These are phyloP conservation scores for Reutealis trisperma DNA, from an alignment of 345 rosid genomes.

Conservation along the genomic window DNA sequence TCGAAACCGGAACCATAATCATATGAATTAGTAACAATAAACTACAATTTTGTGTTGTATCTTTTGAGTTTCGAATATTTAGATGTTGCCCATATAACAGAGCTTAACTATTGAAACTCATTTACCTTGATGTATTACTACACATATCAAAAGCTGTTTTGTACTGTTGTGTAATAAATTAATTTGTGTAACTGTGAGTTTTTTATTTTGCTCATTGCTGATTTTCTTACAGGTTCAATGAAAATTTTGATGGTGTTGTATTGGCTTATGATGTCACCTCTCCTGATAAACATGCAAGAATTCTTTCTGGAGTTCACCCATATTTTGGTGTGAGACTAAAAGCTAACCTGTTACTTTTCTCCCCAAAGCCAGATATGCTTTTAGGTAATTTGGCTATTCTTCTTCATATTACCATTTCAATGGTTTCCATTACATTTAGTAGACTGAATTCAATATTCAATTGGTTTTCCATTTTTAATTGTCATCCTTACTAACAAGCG, in stretches of 20 bases:
- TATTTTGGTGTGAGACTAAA: slow-evolving; percentile 58
- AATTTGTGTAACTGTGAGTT: background rate
- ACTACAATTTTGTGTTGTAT: background rate
- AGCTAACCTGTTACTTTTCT: slow-evolving; percentile 64
- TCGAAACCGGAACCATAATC: background rate
- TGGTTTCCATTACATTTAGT: background rate
- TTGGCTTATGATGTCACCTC: slow-evolving; percentile 65
- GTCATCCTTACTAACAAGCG: too few species aligned
- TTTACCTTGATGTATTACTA: background rate
- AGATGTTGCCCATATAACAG: background rate
- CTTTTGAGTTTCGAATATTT: background rate
- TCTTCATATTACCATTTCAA: background rate
- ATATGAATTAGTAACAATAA: too few species aligned
- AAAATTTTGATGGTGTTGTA: slow-evolving; percentile 66
- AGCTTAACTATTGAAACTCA: background rate
- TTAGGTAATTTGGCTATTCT: slow-evolving; percentile 44
- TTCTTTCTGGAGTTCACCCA: slow-evolving; percentile 69
- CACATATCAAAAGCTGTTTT: too few species aligned
- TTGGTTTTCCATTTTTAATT: background rate
- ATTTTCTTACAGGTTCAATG: slow-evolving; percentile 54
- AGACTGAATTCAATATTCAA: background rate
- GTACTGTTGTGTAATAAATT: background rate
- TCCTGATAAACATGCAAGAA: slow-evolving; percentile 48
- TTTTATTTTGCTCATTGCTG: slow-evolving; percentile 8
- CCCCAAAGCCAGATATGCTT: slow-evolving; percentile 70